Evolutionary conservation across 2,329 filamentous ascomycete genomes (phyloP), one percentile per base, ranked within the genome.

Genomic region (Lachnum nothofagi): DNA sequence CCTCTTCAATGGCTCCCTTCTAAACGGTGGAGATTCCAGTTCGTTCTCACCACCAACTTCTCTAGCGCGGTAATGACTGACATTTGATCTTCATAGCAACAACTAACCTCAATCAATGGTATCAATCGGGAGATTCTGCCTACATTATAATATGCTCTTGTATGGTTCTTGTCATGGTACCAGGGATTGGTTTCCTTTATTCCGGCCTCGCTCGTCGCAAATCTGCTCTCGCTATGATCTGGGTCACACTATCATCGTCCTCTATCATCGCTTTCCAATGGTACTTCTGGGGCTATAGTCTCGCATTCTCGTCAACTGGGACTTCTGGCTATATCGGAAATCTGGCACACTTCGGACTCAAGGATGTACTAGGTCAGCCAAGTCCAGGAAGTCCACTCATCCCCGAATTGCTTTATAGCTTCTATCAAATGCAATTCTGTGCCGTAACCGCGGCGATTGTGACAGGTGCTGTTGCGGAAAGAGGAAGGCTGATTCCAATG

Each of bases 391-490:
- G 85, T 56, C 45, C 70, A 20, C 80, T 80, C 60, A 79, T 95
- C 37, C 90, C 90, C 1, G 90, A 95, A 70, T 74, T 95, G 25
- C 71, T 95, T 46, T 95, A 91, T 67, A 87, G 86, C 49, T 74
- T 94, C 35, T 94, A 91, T 71, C 86, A 91, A n/a, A 88, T 96
- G 85, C 90, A 95, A 85, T 97, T 97, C 77, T 93, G 88, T 68
- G 87, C 82, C 62, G 89, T 95, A 55, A 97, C 91, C 12, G 90
- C 83, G 46, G 90, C 89, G 48, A 94, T 98, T 63, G 81, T 94
- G 39, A 83, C 95, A 65, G 93, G 93, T 55, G 88, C 90, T 54
- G 88, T 95, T 46, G 91, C 91, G 51, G 93, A 98, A 72, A 87
- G 91, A 56, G 91, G 91, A 63, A 88, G 91, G 53, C 80, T 97